Evolutionary conservation across 345 rosid species (phyloP), one percentile per base, ranked within the genome.

Genomic region (Anacardium occidentale): DNA sequence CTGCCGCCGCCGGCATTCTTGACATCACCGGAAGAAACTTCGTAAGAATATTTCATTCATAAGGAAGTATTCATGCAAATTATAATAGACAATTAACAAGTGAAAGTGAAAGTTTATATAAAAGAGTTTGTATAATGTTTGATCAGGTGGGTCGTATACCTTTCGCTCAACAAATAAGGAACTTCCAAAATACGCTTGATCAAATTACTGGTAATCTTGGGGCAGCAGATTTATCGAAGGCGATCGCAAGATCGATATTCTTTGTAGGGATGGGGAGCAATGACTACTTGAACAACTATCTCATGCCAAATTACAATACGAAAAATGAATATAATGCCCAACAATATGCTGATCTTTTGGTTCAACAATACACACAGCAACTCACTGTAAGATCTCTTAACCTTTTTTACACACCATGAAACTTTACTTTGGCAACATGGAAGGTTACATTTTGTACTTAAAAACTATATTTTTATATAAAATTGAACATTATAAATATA

Each of bases 221-320:
- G 8, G 85, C 92, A 53, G 74, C 73, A 6, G 83, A 83, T 70
- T 79, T 87, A 20, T 83, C 90, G 0, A 78, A 64, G 44, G 85
- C 91, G 4, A 73, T 95, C 15, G 78, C 79, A 45, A 76, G 69
- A 57, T 86, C 94, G 82, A 69, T 95, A 37, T 95, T 91, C 81
- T 92, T 92, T 74, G 84, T 92, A 0, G 98, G 99, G 62, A 91
- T 95, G 98, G 97, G 98, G 66, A 95, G 98, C 84, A 95, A 95
- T 76, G 99, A 95, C 82, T 95, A 95, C 77, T 89, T 92, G 64
- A 89, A 95, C 80, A 95, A 91, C 71, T 95, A 91, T 75, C 93
- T 95, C 68, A 91, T 95, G 99, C 98, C 99, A 13, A 92, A 95
- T 79, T 95, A 85, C 65, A 86, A 83, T 9, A 92, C 99, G 7